Evolutionary conservation across 2,329 filamentous ascomycete species (phyloP), one percentile per base, ranked within the genome.

Genomic region (Lojkania enalia): DNA sequence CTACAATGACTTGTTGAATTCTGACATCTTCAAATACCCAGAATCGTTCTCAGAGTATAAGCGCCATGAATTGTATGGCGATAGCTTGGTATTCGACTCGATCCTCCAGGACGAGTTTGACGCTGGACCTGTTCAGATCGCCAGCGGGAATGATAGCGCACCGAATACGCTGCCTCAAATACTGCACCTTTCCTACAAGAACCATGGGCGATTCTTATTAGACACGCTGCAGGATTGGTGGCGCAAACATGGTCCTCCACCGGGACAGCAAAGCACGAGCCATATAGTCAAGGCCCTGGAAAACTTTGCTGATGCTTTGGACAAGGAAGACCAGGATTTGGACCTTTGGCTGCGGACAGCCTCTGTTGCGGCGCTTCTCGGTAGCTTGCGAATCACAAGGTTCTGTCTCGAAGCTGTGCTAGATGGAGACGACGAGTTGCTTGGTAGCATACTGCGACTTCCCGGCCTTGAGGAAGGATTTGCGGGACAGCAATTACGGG

Each of bases 141-240:
- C 81, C 20, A 81, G 80, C 46, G 82, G 84, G 38, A 81, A 82
- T 37, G 90, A 95, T 53, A 85, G 83, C 20, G 83, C 84, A 2
- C 88, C 86, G 13, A 94, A 87, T 63, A 92, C 86, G 37, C 75
- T 97, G 7, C 86, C 89, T 0, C 91, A 96, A 63, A 90, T 95
- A 9, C 78, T 97, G 15, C 96, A 96, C 61, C 80, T 99, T 5
- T 88, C 92, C 1, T 90, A 95, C 76, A 99, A 97, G 70, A 99
- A 97, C 59, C 85, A 92, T 71, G 94, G 90, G 31, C 89, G 97
- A 63, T 96, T 95, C 63, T 76, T 86, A 46, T 76, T 99, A n/a
- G 92, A 99, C 65, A 75, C 73, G 46, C 81, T 86, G 55, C 84
- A 77, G 57, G 73, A 81, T 67, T 77, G 71, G 32, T 53, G 67